Evolutionary conservation across 345 rosid species (phyloP).

Genomic region (Eucalyptus urophylla): DNA sequence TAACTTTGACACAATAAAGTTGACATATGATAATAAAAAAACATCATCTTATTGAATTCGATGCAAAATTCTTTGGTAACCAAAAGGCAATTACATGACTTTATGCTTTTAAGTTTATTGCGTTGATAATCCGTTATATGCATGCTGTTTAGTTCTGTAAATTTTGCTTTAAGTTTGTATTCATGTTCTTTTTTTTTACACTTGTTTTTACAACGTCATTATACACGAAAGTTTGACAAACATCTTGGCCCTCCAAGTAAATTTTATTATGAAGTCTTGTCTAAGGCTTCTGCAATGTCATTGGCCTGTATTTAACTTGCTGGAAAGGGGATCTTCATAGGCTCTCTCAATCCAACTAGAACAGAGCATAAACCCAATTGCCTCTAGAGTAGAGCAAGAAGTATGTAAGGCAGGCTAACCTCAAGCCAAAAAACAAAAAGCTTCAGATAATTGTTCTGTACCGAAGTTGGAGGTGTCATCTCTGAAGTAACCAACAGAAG

Average conservation of each 20-base stretch:
- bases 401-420: background rate
- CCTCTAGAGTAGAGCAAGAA: background rate
- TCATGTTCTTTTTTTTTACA: background rate
- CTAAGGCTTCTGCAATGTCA: too few relatives aligned
- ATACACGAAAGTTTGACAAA: background rate
- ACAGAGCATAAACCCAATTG: background rate
- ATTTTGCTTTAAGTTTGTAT: background rate
- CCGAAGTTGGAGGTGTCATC: background rate
- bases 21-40: accelerated
- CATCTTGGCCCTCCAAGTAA: too few relatives aligned
- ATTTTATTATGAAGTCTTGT: too few relatives aligned
- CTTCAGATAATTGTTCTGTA: background rate
- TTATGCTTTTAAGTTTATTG: background rate
- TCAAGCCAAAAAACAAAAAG: background rate
- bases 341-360: background rate
- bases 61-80: background rate
- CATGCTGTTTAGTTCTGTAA: background rate
- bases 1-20: background rate
- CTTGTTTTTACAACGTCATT: accelerated
- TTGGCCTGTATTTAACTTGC: background rate
- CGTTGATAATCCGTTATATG: background rate
- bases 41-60: background rate
- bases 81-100: background rate
- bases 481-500: background rate
- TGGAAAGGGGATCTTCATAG: background rate